Conservation (phyloP, 2,329 filamentous ascomycete species). For the Zymoseptoria tritici region DNA sequence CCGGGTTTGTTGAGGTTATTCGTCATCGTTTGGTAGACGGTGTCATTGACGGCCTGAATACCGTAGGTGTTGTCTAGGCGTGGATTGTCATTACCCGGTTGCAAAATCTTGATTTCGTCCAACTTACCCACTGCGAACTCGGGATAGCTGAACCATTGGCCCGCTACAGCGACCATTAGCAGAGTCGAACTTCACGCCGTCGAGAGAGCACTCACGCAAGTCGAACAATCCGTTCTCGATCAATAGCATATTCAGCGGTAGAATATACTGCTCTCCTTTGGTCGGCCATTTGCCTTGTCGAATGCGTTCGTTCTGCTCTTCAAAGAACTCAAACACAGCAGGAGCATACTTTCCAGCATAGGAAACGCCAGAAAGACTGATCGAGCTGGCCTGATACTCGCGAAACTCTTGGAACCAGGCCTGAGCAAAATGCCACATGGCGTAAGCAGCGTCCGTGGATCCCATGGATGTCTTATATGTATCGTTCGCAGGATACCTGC, state of each 20-base stretch:
- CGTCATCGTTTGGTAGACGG: conserved; percentile 40
- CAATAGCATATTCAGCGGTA: conserved; percentile 37
- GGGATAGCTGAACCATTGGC: not conserved
- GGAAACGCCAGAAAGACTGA: conserved; percentile 50
- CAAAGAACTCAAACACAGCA: conserved; percentile 50
- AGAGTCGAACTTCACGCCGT: not conserved
- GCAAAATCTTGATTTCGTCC: conserved; percentile 64
- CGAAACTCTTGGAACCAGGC: conserved; percentile 43
- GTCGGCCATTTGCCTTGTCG: conserved; percentile 43
- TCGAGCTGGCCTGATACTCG: conserved; percentile 30
- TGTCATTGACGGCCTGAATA: conserved; percentile 49
- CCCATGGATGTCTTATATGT: conserved; percentile 34
- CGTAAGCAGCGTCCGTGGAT: conserved; percentile 32
- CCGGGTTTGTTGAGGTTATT: conserved; percentile 41
- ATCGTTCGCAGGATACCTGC: conserved; percentile 14
- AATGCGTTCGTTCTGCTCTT: conserved; percentile 55
- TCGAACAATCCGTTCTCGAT: conserved; percentile 10
- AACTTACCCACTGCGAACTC: conserved; percentile 30
- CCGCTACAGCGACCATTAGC: not conserved
- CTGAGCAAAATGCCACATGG: conserved; percentile 60
- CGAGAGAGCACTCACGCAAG: not conserved
- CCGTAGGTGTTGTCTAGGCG: conserved; percentile 60
- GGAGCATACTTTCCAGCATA: conserved; percentile 50
- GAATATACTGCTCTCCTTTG: conserved; percentile 51
- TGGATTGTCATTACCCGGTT: conserved; percentile 59